Conservation (phyloP, 108 stramenopile species). For the Nitzschia sp. region DNA sequence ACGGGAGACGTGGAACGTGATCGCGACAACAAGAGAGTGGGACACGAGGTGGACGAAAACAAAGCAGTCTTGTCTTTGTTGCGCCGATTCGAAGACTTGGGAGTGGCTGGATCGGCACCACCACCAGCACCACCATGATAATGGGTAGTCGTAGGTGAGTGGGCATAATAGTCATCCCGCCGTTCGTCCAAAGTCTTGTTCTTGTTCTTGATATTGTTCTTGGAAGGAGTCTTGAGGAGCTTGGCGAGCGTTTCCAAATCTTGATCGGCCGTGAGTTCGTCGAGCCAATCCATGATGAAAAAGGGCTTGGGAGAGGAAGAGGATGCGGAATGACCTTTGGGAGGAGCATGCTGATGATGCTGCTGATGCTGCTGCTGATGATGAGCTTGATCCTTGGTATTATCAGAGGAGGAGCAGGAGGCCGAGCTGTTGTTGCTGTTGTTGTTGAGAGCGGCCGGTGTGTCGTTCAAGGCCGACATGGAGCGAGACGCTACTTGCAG, state of each 20-base stretch:
- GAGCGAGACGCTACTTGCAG: too few relatives aligned
- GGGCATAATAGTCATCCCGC: background rate
- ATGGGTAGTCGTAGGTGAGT: background rate
- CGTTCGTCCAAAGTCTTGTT: background rate
- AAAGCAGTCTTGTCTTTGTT: background rate
- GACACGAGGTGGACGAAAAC: background rate
- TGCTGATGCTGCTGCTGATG: too few relatives aligned
- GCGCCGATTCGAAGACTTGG: conserved; percentile 10
- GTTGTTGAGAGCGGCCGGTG: too few relatives aligned
- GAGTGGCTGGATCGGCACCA: background rate
- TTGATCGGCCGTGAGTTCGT: conserved; percentile 15
- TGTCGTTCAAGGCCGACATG: too few relatives aligned
- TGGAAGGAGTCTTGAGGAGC: conserved; percentile 14
- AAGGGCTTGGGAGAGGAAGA: conserved; percentile 7
- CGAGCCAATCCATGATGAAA: conserved; percentile 27
- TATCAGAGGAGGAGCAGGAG: too few relatives aligned
- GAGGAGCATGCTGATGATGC: too few relatives aligned
- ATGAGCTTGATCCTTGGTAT: too few relatives aligned
- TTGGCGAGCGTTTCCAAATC: conserved; percentile 1
- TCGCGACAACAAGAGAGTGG: background rate
- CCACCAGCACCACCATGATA: background rate
- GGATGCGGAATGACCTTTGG: too few relatives aligned
- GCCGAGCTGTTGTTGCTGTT: too few relatives aligned
- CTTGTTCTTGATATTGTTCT: background rate
- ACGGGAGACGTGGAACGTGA: background rate